Evolutionary conservation across 495 filamentous ascomycete genomes (phyloP), one percentile per base, ranked within the genome.

Genomic region (Penicillium bovifimosum): DNA sequence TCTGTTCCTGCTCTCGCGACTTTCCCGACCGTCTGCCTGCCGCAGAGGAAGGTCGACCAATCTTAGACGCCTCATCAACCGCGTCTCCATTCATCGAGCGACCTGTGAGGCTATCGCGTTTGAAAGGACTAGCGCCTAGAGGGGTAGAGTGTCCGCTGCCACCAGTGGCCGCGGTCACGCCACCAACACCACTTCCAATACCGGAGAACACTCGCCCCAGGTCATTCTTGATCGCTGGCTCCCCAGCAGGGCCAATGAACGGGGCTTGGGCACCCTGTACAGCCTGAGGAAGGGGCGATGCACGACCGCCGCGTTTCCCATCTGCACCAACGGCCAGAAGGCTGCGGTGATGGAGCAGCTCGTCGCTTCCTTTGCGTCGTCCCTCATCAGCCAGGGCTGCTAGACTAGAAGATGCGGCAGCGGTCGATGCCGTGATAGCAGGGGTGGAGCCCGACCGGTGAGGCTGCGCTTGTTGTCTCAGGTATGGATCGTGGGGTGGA

Each of bases 191-290:
- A 67, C 86, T 91, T 34, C 91, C 90, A 58, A 96, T 86, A 16
- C 91, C 91, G 3, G 87, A 86, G 69, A 96, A 96, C 73, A 96
- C 92, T 28, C 88, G 81, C 8, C 90, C 90, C 63, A 96, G 87
- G 60, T 95, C 91, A 64, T 84, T 91, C 76, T 95, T 96, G 61
- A 96, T 91, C 9, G 83, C 82, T 0, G 90, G 84, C 58, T 95
- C 90, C 6, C 83, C 86, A 18, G 82, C 81, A 2, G 88, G 86
- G 11, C 86, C 86, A 31, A 84, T 76, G 31, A 83, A 77, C 55
- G 88, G 86, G 28, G 84, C 86, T 70, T 95, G 90, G 6, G 89
- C 91, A 14, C 91, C 91, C 61, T 96, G 91, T 3, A 96, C 91
- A 9, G 91, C 90, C 69, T 96, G 91, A 6, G 91, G 91, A 13